Conservation (phyloP, 176 grass and related monocot species). For the Ensete ventricosum region DNA sequence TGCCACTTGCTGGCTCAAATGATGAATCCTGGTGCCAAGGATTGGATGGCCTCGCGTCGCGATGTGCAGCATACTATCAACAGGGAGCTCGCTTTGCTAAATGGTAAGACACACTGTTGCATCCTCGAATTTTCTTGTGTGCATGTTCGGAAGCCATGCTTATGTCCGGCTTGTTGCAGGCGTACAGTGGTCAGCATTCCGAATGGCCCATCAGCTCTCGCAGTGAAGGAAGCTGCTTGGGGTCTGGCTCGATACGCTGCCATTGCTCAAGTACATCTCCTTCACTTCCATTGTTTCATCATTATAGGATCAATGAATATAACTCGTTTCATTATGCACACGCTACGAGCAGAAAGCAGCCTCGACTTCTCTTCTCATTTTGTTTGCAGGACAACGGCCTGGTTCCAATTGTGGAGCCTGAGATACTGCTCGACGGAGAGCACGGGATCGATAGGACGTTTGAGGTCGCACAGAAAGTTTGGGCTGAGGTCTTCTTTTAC, state of each 20-base stretch:
- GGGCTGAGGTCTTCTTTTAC: slow-evolving; percentile 3
- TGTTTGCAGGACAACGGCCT: neutral
- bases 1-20: slow-evolving; percentile 83
- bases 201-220: slow-evolving; percentile 74
- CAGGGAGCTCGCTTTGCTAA: slow-evolving; percentile 91
- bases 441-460: neutral
- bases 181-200: slow-evolving; percentile 94
- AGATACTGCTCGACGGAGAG: neutral
- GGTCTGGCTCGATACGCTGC: slow-evolving; percentile 85
- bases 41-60: slow-evolving; percentile 89
- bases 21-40: slow-evolving; percentile 94
- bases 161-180: slow-evolving; percentile 25
- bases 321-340: too few relatives aligned
- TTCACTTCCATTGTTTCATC: neutral
- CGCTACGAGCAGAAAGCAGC: neutral
- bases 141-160: neutral
- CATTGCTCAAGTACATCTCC: slow-evolving; percentile 59
- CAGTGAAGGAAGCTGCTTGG: slow-evolving; percentile 94
- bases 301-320: neutral
- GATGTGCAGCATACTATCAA: slow-evolving; percentile 86
- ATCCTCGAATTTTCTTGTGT: neutral
- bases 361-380: neutral
- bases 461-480: slow-evolving; percentile 3
- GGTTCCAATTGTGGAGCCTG: neutral
- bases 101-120: slow-evolving; percentile 46